phyloP scores from a whole-genome alignment of 2,329 filamentous ascomycete genomes.

The Trichoderma polysporum region DNA sequence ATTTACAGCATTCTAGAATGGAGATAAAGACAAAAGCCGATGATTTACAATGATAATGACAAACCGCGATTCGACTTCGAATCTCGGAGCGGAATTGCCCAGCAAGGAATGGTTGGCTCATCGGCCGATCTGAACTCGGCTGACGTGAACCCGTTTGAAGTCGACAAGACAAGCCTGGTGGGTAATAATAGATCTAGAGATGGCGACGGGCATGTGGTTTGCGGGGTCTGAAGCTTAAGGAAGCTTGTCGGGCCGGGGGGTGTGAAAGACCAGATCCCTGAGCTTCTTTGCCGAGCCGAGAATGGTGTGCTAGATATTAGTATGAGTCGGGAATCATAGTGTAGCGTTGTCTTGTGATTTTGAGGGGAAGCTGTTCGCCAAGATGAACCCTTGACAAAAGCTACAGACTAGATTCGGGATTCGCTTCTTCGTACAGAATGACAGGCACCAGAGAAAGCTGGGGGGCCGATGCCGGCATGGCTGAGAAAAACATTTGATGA shows the following conservation, averaged over 20 bases:
- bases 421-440: not conserved
- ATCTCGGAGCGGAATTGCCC: not conserved
- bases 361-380: not conserved
- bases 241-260: constrained; percentile 4
- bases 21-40: not conserved
- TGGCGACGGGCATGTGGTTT: not conserved
- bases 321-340: not conserved
- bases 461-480: constrained; percentile 7
- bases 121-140: not conserved
- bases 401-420: not conserved
- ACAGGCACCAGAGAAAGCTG: not conserved
- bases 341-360: constrained; percentile 6
- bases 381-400: not conserved
- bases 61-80: not conserved
- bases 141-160: not conserved
- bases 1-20: not conserved
- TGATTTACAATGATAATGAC: not conserved
- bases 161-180: not conserved
- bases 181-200: constrained; percentile 8
- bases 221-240: not conserved
- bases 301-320: not conserved
- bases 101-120: not conserved
- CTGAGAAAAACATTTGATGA: not conserved
- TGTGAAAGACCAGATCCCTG: not conserved
- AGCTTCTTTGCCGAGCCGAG: constrained; percentile 4